phyloP scores from a whole-genome alignment of 768 basidiomycete species.

The Clavaria fumosa region DNA sequence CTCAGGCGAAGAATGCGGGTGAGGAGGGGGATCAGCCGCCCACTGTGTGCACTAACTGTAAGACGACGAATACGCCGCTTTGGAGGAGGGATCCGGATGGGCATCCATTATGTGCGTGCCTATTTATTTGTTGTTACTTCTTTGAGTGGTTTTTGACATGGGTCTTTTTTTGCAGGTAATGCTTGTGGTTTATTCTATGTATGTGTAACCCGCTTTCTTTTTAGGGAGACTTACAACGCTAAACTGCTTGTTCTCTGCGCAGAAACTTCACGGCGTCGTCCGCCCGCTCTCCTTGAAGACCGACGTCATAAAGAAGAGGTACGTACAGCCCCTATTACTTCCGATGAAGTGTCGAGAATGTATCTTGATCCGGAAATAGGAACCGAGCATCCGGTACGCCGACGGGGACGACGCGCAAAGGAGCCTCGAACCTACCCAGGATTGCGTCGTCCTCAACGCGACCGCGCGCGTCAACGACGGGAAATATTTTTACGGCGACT shows the following conservation, averaged over 20 bases:
- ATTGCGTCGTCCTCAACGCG: slow-evolving; percentile 59
- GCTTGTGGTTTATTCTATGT: slow-evolving; percentile 91
- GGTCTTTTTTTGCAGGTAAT: slow-evolving; percentile 39
- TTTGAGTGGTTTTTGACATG: slow-evolving; percentile 11
- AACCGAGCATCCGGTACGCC: slow-evolving; percentile 72
- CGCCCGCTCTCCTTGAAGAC: slow-evolving; percentile 92
- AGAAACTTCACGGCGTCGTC: slow-evolving; percentile 95
- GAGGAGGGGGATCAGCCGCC: slow-evolving; percentile 61
- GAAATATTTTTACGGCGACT: slow-evolving; percentile 29
- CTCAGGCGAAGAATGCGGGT: slow-evolving; percentile 24
- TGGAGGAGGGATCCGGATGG: slow-evolving; percentile 91
- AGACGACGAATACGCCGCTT: slow-evolving; percentile 87
- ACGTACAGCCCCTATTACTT: slow-evolving; percentile 9
- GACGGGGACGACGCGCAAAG: slow-evolving; percentile 50
- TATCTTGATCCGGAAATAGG: slow-evolving; percentile 24
- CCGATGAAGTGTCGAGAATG: slow-evolving; percentile 1
- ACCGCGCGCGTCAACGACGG: slow-evolving; percentile 53
- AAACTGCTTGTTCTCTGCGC: slow-evolving; percentile 5
- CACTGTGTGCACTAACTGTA: slow-evolving; percentile 87
- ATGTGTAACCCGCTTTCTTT: slow-evolving; percentile 21
- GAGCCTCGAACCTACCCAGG: slow-evolving; percentile 47
- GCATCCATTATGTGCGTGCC: slow-evolving; percentile 67
- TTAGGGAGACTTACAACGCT: slow-evolving; percentile 6
- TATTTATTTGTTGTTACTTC: slow-evolving; percentile 1
- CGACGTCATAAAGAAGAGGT: slow-evolving; percentile 96